Conservation (phyloP, 176 grass and related monocot species). For the Bonia amplexicaulis region DNA sequence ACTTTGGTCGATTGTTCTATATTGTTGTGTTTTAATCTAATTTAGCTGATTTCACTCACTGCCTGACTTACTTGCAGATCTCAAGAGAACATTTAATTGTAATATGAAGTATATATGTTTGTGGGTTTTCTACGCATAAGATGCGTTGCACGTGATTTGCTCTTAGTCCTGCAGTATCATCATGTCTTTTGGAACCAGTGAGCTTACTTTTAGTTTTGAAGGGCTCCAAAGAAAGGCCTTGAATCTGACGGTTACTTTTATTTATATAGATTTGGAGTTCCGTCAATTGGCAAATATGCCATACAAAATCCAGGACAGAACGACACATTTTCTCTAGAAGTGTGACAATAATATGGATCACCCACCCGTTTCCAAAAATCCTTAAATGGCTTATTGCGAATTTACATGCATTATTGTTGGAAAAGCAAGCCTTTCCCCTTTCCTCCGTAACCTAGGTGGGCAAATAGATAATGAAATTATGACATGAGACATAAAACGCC, state of each 20-base stretch:
- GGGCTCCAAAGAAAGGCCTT: too few relatives aligned
- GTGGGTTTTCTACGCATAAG: neutral
- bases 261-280: neutral
- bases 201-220: neutral
- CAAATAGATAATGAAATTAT: neutral
- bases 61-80: slow-evolving; percentile 27
- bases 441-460: neutral
- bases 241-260: too few relatives aligned
- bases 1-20: neutral
- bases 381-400: slow-evolving; percentile 19
- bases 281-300: neutral
- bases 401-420: slow-evolving; percentile 28
- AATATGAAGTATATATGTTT: slow-evolving; percentile 7
- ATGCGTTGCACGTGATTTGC: slow-evolving; percentile 17
- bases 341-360: neutral
- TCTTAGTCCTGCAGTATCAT: neutral
- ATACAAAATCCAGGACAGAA: neutral
- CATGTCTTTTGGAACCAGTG: neutral
- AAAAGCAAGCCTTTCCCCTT: neutral
- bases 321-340: neutral
- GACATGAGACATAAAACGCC: neutral
- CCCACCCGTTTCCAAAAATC: neutral
- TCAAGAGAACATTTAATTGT: neutral
- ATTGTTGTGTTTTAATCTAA: neutral
- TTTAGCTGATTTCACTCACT: slow-evolving; percentile 6